Base-by-base conservation (phyloP, 345 rosid species). In the Dipteronia dyeriana region DNA sequence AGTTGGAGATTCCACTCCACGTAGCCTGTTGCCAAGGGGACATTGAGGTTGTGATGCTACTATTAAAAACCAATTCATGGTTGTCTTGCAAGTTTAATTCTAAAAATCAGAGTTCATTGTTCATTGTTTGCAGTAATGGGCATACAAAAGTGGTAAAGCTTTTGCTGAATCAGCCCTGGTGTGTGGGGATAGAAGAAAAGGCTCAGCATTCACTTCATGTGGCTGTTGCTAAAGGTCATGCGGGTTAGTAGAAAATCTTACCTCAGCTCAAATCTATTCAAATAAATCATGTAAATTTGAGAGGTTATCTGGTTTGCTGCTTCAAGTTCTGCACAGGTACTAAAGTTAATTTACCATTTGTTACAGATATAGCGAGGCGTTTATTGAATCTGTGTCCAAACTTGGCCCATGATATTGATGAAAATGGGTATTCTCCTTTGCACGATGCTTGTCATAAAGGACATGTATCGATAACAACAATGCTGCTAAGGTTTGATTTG, bases 381-480 rank as follows among this genome's bases (percentile, higher is more conserved):
- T 53, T 79, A 45, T 12, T 73, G 53, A 22, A 60, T 13, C 9
- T 60, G n/a, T 57, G 62, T 14, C 81, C 81, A 6, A 22, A 43
- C 4, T 43, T 79, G 29, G 74, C 70, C 57, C 53, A 26, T 9
- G 26, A 67, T 59, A 45, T 2, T 8, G 81, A 79, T 45, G 22
- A 41, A 31, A 54, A 67, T 73, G 74, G 81, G 20, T 12, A n/a
- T 14, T 66, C 59, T n/a, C 38, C 74, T 9, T 68, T 79, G 74
- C 82, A 79, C 45, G 60, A 39, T 8, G 68, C 70, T 45, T 79
- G 64, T 9, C 22, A 22, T 1, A 57, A 60, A 60, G 73, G 82
- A 9, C 64, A 38, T 13, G 3, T 47, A 10, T 74, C 45, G 31
- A 79, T 68, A 57, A 34, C 74, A 9, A 66, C 17, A 31, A 47